A percentile compares a stretch with the other conserved stretches of the same genome.
Evolutionary conservation across 108 stramenopile genomes (phyloP).

Genomic region (Skeletonema marinoi): DNA sequence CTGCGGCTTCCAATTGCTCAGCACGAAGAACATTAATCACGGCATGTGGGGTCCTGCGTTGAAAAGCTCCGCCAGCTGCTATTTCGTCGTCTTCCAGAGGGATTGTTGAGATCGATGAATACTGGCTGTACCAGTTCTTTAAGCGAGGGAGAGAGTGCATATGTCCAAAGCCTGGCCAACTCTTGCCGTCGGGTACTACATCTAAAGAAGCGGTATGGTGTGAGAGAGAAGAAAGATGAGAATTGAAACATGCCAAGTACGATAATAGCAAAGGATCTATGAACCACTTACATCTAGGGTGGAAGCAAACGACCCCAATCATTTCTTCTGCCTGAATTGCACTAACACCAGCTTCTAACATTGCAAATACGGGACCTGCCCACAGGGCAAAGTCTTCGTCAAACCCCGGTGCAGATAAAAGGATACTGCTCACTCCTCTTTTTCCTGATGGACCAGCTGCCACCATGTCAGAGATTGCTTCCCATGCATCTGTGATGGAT

Average conservation of each 20-base stretch:
- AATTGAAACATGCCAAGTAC: too few species aligned
- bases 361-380: conserved; percentile 80
- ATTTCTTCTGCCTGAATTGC: conserved; percentile 64
- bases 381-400: conserved; percentile 76
- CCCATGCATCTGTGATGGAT: too few species aligned
- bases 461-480: too few species aligned
- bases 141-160: conserved; percentile 84
- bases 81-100: conserved; percentile 55
- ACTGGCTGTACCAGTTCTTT: conserved; percentile 62
- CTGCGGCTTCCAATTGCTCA: conserved; percentile 79
- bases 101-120: conserved; percentile 5
- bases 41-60: conserved; percentile 80
- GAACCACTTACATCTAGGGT: conserved; percentile 58
- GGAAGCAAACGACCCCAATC: conserved; percentile 86
- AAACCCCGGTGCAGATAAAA: conserved; percentile 77
- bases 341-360: conserved; percentile 75
- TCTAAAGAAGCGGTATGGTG: conserved; percentile 22
- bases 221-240: neutral
- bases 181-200: conserved; percentile 68
- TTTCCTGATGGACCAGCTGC: conserved; percentile 17
- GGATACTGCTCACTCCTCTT: conserved; percentile 65
- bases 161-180: conserved; percentile 88
- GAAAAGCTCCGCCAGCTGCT: conserved; percentile 86
- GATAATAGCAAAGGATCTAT: neutral
- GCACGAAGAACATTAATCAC: conserved; percentile 82